These are phyloP conservation scores for Scutellaria minor DNA, from an alignment of 257 asterid genomes.

Conservation along the genomic window DNA sequence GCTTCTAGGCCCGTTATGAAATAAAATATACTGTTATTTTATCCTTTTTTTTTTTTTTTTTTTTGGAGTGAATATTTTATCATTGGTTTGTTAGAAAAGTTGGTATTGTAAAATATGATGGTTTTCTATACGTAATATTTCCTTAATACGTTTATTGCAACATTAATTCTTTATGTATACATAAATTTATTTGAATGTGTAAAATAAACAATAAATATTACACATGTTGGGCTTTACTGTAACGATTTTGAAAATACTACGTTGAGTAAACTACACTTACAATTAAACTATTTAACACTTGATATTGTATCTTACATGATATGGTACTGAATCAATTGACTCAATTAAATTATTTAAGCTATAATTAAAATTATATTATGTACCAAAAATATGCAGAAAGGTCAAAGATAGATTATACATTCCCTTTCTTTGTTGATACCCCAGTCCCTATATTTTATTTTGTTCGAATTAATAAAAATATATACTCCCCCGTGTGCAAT, in stretches of 20 bases:
- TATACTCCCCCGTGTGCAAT: conserved; percentile 43
- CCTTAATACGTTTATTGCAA: too few species aligned
- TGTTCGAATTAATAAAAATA: conserved; percentile 14
- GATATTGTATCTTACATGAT: not conserved
- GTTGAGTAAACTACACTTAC: too few species aligned
- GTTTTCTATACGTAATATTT: not conserved
- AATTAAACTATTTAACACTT: too few species aligned
- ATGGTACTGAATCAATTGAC: not conserved
- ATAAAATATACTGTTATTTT: too few species aligned
- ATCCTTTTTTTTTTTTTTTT: too few species aligned
- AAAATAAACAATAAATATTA: too few species aligned
- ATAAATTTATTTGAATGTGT: too few species aligned
- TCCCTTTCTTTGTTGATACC: not conserved
- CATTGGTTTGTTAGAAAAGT: not conserved
- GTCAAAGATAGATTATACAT: not conserved
- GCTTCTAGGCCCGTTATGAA: not conserved
- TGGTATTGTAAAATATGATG: not conserved
- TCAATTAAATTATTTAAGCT: not conserved
- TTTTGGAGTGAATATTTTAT: too few species aligned
- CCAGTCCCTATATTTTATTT: conserved; percentile 23
- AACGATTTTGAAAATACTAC: too few species aligned
- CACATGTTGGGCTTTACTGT: too few species aligned
- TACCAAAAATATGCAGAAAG: conserved; percentile 17
- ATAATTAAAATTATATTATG: not conserved
- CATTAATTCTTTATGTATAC: too few species aligned